A percentile compares a stretch with the other conserved stretches of the same genome.
phyloP scores from a whole-genome alignment of 441 rosid species.

The Euphorbia celastroides region DNA sequence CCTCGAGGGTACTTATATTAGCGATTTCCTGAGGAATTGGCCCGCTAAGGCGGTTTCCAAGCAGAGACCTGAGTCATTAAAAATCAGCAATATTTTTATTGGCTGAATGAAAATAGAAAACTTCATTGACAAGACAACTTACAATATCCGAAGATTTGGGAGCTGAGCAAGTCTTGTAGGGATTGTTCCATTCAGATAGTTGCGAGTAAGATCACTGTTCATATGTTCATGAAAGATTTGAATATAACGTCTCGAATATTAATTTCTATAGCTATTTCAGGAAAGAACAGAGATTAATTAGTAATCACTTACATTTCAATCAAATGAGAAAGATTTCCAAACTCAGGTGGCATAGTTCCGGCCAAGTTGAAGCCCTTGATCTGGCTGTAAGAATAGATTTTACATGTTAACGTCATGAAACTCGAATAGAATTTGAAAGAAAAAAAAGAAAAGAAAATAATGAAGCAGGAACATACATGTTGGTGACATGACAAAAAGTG shows the following conservation, averaged over 20 bases:
- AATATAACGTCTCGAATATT: too few relatives aligned
- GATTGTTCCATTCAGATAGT: conserved; percentile 66
- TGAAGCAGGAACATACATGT: conserved; percentile 32
- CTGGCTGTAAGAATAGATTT: conserved; percentile 26
- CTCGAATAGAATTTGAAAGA: neutral
- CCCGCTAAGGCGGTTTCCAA: conserved; percentile 67
- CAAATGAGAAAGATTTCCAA: conserved; percentile 53
- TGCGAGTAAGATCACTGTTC: conserved; percentile 70
- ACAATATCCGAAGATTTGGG: conserved; percentile 45
- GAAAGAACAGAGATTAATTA: too few relatives aligned
- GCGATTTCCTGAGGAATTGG: conserved; percentile 57
- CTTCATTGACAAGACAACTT: conserved; percentile 19
- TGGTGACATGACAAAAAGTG: conserved; percentile 52
- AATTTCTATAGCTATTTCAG: too few relatives aligned
- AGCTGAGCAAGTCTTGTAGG: conserved; percentile 51
- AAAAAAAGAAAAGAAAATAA: neutral
- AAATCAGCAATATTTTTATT: neutral
- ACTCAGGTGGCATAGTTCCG: conserved; percentile 56
- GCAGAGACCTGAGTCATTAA: conserved; percentile 27
- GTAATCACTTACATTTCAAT: conserved; percentile 42
- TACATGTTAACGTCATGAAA: neutral
- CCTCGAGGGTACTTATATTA: conserved; percentile 41
- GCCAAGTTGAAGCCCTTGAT: conserved; percentile 48
- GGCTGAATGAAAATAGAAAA: too few relatives aligned
- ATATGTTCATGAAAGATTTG: neutral